These are phyloP conservation scores for Parathielavia appendiculata DNA, from an alignment of 495 filamentous ascomycete species.

Conservation along the genomic window DNA sequence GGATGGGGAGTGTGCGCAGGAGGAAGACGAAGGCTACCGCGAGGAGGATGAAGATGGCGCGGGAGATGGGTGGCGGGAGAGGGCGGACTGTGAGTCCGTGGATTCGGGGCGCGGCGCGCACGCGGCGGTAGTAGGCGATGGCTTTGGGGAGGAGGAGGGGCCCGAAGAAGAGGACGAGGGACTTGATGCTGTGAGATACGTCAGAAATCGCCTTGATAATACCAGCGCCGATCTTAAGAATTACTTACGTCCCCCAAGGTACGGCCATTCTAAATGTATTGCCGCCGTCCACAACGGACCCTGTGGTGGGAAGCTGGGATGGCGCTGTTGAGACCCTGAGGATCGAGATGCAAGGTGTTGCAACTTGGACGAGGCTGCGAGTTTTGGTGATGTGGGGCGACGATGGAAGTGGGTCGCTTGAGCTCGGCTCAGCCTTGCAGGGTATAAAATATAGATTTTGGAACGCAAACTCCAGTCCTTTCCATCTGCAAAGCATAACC, in stretches of 20 bases:
- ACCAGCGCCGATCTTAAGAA: not conserved
- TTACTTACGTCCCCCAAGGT: constrained; percentile 47
- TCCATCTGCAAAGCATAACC: not conserved
- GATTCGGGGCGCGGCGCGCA: constrained; percentile 43
- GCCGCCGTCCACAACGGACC: constrained; percentile 15
- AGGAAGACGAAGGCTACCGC: constrained; percentile 51
- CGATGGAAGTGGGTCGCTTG: not conserved
- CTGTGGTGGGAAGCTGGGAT: not conserved
- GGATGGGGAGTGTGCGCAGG: constrained; percentile 60
- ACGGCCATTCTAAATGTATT: constrained; percentile 33
- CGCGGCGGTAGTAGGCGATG: constrained; percentile 62
- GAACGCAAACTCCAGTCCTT: not conserved
- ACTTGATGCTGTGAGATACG: constrained; percentile 54
- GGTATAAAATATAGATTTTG: constrained; percentile 24
- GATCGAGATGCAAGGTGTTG: constrained; percentile 22
- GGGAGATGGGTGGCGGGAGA: constrained; percentile 45
- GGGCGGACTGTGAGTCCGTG: constrained; percentile 56
- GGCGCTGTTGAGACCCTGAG: not conserved
- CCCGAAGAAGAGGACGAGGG: constrained; percentile 76
- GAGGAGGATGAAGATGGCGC: constrained; percentile 56
- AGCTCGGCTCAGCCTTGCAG: constrained; percentile 7
- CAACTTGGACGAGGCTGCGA: constrained; percentile 20
- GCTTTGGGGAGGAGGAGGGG: constrained; percentile 74
- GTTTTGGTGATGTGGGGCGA: not conserved
- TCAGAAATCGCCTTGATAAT: not conserved